Conservation (phyloP, 2,329 filamentous ascomycete species). For the Pestalotiopsis sp. region DNA sequence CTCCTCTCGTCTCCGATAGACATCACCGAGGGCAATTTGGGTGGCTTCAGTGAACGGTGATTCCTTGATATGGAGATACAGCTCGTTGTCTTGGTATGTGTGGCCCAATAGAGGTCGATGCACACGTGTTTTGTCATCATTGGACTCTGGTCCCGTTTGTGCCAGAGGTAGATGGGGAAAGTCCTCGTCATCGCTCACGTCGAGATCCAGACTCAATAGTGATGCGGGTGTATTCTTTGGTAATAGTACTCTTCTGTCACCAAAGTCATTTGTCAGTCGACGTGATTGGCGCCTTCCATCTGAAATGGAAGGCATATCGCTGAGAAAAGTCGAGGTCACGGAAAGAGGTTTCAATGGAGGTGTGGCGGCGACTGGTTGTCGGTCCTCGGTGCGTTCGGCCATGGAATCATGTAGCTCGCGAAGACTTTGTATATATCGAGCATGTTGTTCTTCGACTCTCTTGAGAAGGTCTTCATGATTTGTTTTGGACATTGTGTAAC, state of each 20-base stretch:
- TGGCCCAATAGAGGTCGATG: neutral
- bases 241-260: conserved; percentile 1
- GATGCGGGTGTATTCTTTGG: conserved; percentile 9
- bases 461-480: conserved; percentile 2
- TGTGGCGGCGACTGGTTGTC: neutral
- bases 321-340: conserved; percentile 5
- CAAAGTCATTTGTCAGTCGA: conserved; percentile 8
- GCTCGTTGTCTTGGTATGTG: neutral
- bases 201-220: conserved; percentile 3
- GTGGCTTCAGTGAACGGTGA: neutral
- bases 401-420: neutral
- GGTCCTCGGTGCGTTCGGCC: neutral
- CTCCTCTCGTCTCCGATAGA: conserved; percentile 9
- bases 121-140: neutral
- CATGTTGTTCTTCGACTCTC: conserved; percentile 11
- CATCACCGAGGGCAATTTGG: conserved; percentile 8
- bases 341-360: conserved; percentile 6
- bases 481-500: neutral
- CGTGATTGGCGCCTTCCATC: neutral
- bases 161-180: neutral
- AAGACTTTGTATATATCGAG: conserved; percentile 6
- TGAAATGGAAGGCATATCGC: neutral
- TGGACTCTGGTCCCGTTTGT: neutral
- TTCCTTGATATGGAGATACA: neutral
- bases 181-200: conserved; percentile 11